Evolutionary conservation across 2,329 filamentous ascomycete genomes (phyloP).

Genomic region (Myrmaecium sp.): DNA sequence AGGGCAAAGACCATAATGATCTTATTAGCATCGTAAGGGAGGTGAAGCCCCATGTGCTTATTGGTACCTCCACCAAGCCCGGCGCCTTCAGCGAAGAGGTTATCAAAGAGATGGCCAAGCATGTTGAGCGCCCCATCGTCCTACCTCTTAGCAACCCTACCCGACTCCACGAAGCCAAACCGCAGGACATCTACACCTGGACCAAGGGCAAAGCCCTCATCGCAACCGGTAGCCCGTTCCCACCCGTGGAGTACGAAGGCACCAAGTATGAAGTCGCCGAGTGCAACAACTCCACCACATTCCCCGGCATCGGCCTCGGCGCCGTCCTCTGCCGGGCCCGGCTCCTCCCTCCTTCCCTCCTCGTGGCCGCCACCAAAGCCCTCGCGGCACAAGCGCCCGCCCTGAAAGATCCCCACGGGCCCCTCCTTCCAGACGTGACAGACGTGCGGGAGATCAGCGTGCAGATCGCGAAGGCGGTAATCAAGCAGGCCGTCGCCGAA

Average conservation of each 20-base stretch:
- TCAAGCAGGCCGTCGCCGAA: conserved; percentile 53
- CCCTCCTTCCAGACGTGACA: conserved; percentile 59
- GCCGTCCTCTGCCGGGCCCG: conserved; percentile 52
- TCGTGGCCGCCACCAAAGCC: conserved; percentile 62
- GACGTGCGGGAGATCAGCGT: conserved; percentile 62
- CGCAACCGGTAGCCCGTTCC: conserved; percentile 71
- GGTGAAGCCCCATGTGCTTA: conserved; percentile 63
- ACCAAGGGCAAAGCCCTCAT: conserved; percentile 61
- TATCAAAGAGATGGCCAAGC: conserved; percentile 56
- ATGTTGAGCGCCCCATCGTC: conserved; percentile 65
- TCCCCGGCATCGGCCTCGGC: conserved; percentile 73
- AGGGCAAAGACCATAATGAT: conserved; percentile 35
- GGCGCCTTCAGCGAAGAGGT: conserved; percentile 60
- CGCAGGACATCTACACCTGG: conserved; percentile 61
- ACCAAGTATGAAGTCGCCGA: conserved; percentile 48
- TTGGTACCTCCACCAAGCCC: conserved; percentile 69
- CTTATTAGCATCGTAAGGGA: conserved; percentile 51
- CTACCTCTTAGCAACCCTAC: conserved; percentile 80
- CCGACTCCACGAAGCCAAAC: conserved; percentile 63
- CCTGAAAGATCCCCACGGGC: conserved; percentile 40
- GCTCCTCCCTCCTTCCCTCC: conserved; percentile 58
- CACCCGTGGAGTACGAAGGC: conserved; percentile 46
- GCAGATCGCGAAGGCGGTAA: conserved; percentile 58
- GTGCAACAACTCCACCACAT: conserved; percentile 78
- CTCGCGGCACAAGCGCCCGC: conserved; percentile 58